Evolutionary conservation across 2,329 filamentous ascomycete species (phyloP), one percentile per base, ranked within the genome.

Genomic region (Microcera coccophila): DNA sequence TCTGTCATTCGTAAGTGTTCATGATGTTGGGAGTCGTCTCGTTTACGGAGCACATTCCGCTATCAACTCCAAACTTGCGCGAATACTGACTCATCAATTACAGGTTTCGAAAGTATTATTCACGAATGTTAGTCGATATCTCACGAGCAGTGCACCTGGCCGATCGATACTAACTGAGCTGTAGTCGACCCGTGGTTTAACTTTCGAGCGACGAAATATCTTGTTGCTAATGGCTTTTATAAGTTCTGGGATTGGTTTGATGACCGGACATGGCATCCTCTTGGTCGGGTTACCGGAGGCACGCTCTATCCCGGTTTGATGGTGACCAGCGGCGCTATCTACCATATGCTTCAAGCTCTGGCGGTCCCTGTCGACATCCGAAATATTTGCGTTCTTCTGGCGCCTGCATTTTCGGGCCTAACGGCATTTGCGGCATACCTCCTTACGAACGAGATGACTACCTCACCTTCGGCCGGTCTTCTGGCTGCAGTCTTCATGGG

Each of bases 231-330:
- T 82, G 93, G 93, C 60, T 97, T 98, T 73, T 94, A 95, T 70
- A 90, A 87, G 68, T 98, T 98, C 67, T 98, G 93, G 93, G 91
- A 98, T 68, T 98, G 93, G 93, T 98, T 98, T 64, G 93, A 98
- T 70, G 93, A 98, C 75, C 84, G 93, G 74, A 98, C 93, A 81
- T 98, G 93, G 93, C 91, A 98, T 71, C 93, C 93, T 59, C 85
- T 98, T 49, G 93, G 93, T 59, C 89, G 93, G 74, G 93, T 98
- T 64, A 98, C 93, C 47, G 93, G 93, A 70, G 93, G 93, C 63
- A 98, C 93, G n/a, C 81, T 98, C 50, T 98, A 98, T 67, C 93
- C 93, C 38, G 93, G 93, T 60, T 78, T 98, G 62, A 98, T 98
- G 93, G 94, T 98, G 59, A 98, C 93, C 63, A 97, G 91, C 70